Conservation (phyloP, 345 rosid genomes). For the Salix caprea region DNA sequence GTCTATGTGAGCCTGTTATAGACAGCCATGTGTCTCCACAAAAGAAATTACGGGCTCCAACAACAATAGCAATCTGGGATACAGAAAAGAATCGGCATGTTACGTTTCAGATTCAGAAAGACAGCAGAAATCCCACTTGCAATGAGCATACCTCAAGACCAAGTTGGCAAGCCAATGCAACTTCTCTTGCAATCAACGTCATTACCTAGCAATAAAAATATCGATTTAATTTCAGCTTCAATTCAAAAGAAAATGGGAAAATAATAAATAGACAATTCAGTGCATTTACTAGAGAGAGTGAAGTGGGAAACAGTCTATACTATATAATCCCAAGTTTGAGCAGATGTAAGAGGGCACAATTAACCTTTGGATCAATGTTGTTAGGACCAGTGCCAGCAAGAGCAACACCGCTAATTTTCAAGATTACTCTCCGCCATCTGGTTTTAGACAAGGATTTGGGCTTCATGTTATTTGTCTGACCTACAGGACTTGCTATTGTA, state of each 20-base stretch:
- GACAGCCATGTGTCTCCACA: slow-evolving; percentile 76
- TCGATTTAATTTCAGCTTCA: neutral
- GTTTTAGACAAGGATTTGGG: slow-evolving; percentile 47
- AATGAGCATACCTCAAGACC: slow-evolving; percentile 65
- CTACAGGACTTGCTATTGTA: slow-evolving; percentile 41
- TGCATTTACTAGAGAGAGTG: too few relatives aligned
- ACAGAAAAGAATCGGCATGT: neutral
- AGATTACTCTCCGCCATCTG: slow-evolving; percentile 83
- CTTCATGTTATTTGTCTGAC: slow-evolving; percentile 42
- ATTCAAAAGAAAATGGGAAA: neutral
- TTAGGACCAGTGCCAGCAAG: slow-evolving; percentile 64
- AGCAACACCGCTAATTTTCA: slow-evolving; percentile 84
- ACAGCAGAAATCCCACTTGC: neutral
- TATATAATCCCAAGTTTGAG: too few relatives aligned
- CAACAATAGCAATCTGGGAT: slow-evolving; percentile 73
- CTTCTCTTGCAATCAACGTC: slow-evolving; percentile 71
- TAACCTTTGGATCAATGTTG: slow-evolving; percentile 79
- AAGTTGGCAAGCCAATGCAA: slow-evolving; percentile 58
- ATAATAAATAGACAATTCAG: neutral
- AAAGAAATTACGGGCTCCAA: slow-evolving; percentile 83
- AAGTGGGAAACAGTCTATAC: too few relatives aligned
- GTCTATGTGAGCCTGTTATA: slow-evolving; percentile 72
- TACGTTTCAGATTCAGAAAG: neutral
- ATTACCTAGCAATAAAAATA: slow-evolving; percentile 45
- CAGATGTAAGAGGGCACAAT: neutral